A percentile compares a stretch with the other conserved stretches of the same genome.
phyloP scores from a whole-genome alignment of 768 basidiomycete species.

The Collybiopsis confluens region DNA sequence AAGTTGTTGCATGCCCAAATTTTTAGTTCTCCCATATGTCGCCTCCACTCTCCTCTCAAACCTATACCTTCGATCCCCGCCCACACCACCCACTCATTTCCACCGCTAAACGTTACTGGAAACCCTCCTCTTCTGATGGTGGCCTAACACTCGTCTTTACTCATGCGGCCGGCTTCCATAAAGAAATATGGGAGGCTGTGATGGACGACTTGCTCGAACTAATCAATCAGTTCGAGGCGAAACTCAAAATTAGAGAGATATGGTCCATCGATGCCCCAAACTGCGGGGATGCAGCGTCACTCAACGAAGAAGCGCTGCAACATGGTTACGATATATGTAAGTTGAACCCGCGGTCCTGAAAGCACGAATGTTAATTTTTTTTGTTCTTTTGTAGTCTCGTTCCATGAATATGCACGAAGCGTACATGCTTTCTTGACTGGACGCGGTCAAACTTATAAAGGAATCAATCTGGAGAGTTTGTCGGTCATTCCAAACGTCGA shows the following conservation, averaged over 20 bases:
- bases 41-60: constrained; percentile 9
- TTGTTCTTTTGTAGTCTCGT: constrained; percentile 30
- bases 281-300: constrained; percentile 45
- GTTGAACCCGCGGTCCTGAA: neutral
- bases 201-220: constrained; percentile 40
- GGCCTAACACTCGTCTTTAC: constrained; percentile 46
- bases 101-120: constrained; percentile 50
- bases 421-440: constrained; percentile 46
- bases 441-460: constrained; percentile 28
- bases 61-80: constrained; percentile 48
- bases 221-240: neutral
- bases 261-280: constrained; percentile 43
- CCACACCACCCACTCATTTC: constrained; percentile 44
- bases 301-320: constrained; percentile 40
- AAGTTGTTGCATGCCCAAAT: no score
- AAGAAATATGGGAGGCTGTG: constrained; percentile 54
- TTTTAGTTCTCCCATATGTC: no score
- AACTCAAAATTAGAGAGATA: constrained; percentile 37
- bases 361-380: neutral
- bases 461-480: no score
- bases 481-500: constrained; percentile 37
- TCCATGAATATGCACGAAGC: constrained; percentile 48
- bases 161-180: constrained; percentile 53
- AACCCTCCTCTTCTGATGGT: constrained; percentile 26
- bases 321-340: constrained; percentile 42